Percentiles rank a stretch among this genome's conserved stretches.
Conservation (phyloP, 73 alveolate species). For the Tetrahymena elliotti region DNA sequence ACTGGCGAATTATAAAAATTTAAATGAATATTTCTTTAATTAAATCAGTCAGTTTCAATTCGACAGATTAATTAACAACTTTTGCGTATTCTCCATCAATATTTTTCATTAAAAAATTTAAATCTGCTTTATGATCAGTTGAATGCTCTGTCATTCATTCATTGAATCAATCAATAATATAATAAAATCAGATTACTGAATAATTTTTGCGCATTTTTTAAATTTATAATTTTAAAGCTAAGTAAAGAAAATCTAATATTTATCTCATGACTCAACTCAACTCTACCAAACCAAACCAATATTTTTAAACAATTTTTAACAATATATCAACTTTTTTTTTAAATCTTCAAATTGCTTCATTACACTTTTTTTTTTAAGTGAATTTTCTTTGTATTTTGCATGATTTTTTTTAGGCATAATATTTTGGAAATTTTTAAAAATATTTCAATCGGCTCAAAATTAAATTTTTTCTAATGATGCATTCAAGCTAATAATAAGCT, state of each 20-base stretch:
- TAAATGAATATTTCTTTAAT: not conserved
- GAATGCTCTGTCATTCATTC: not conserved
- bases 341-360: not conserved
- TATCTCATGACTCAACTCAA: not conserved
- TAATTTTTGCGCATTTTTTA: not conserved
- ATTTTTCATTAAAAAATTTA: too few species aligned
- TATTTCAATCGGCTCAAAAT: not conserved
- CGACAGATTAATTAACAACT: not conserved
- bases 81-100: not conserved
- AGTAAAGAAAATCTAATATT: too few species aligned
- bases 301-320: too few species aligned
- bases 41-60: not conserved
- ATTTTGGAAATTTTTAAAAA: not conserved
- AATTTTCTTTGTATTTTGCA: not conserved
- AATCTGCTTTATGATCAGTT: too few species aligned
- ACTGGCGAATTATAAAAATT: not conserved
- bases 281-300: not conserved
- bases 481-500: not conserved
- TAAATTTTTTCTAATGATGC: not conserved
- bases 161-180: too few species aligned
- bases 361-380: too few species aligned
- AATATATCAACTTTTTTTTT: too few species aligned
- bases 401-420: too few species aligned
- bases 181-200: not conserved
- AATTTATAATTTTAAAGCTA: too few species aligned